A percentile compares a stretch with the other conserved stretches of the same genome.
These are phyloP conservation scores for Amanita phalloides DNA, from an alignment of 768 basidiomycete species.

Conservation along the genomic window DNA sequence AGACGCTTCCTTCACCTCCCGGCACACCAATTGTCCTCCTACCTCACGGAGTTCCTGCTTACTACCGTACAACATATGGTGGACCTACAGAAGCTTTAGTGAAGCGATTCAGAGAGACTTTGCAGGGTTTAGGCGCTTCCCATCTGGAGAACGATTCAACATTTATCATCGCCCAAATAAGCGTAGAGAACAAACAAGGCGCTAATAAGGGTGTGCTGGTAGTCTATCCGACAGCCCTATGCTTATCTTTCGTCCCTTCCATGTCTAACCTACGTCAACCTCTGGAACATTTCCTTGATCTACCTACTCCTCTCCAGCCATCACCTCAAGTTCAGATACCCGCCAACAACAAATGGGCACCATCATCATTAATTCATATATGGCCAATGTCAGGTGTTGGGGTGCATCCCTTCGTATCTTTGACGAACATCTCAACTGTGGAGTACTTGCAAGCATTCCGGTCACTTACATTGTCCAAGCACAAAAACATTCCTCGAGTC, in stretches of 20 bases:
- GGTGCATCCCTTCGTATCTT: neutral
- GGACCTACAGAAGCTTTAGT: slow-evolving; percentile 55
- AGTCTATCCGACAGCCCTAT: slow-evolving; percentile 61
- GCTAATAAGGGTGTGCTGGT: slow-evolving; percentile 72
- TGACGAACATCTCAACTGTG: slow-evolving; percentile 7
- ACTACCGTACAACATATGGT: slow-evolving; percentile 57
- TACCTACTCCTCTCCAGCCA: slow-evolving; percentile 52
- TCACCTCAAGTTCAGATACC: slow-evolving; percentile 32
- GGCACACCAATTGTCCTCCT: slow-evolving; percentile 64
- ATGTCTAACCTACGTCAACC: slow-evolving; percentile 20
- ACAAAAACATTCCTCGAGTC: slow-evolving; percentile 38
- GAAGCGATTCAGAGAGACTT: slow-evolving; percentile 51
- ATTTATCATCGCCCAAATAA: slow-evolving; percentile 65
- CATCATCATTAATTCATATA: neutral
- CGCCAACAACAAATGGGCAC: slow-evolving; percentile 15
- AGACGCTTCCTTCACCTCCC: slow-evolving; percentile 31
- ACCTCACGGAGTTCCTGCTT: slow-evolving; percentile 64
- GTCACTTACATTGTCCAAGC: slow-evolving; percentile 39
- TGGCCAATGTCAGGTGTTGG: neutral
- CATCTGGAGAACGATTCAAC: slow-evolving; percentile 29
- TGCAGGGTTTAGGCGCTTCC: slow-evolving; percentile 52
- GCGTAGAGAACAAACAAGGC: slow-evolving; percentile 67
- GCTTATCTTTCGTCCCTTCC: slow-evolving; percentile 33
- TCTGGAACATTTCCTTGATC: slow-evolving; percentile 48
- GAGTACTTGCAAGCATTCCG: slow-evolving; percentile 33